Conservation (phyloP, 306 rosid genomes). For the Vigna reflexopilosa region DNA sequence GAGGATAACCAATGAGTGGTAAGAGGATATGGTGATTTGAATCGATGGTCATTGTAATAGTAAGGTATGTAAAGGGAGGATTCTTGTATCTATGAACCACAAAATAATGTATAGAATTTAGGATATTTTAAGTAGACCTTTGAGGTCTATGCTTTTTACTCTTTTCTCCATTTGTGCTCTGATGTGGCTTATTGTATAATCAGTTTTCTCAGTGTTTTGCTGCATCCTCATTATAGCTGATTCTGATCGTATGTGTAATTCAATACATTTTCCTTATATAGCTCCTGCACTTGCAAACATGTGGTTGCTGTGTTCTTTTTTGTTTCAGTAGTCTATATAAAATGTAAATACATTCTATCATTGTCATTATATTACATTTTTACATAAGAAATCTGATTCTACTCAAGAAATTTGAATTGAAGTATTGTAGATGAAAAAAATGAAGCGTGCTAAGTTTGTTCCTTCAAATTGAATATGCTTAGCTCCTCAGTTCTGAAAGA, state of each 20-base stretch:
- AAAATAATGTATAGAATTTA: slow-evolving; percentile 54
- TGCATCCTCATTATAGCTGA: slow-evolving; percentile 51
- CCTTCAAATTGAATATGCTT: neutral
- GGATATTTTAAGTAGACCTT: slow-evolving; percentile 49
- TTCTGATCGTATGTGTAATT: slow-evolving; percentile 33
- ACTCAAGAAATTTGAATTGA: neutral
- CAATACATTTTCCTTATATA: neutral
- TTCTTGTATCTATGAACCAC: slow-evolving; percentile 55
- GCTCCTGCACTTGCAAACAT: slow-evolving; percentile 3
- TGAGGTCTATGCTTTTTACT: slow-evolving; percentile 40
- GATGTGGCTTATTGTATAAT: slow-evolving; percentile 55
- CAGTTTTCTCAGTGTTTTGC: slow-evolving; percentile 40
- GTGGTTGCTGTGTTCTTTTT: neutral
- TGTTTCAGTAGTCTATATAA: neutral
- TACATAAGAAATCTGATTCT: neutral
- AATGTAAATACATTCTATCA: neutral
- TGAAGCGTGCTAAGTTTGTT: neutral
- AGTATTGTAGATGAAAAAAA: neutral
- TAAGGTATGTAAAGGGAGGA: slow-evolving; percentile 39
- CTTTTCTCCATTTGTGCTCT: neutral
- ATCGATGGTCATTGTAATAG: slow-evolving; percentile 18
- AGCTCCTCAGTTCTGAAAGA: too few species aligned
- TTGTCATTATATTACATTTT: neutral
- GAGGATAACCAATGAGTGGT: neutral
- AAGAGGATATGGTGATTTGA: slow-evolving; percentile 22